Evolutionary conservation across 257 asterid species (phyloP).

Genomic region (Ballota nigra): DNA sequence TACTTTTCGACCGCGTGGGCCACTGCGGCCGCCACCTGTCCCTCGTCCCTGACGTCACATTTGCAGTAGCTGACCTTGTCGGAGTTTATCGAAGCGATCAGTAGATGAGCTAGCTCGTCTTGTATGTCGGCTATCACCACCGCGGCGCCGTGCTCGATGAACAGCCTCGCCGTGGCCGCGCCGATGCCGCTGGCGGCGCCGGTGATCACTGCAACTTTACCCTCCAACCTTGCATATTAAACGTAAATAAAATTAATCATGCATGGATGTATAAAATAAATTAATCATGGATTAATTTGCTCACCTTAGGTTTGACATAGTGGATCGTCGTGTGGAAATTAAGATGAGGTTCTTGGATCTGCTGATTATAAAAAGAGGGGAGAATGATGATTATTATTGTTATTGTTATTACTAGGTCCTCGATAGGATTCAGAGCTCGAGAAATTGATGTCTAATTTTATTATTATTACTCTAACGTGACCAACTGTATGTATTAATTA

Average conservation of each 20-base stretch:
- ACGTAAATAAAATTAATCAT: neutral
- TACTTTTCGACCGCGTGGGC: constrained; percentile 32
- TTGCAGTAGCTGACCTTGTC: constrained; percentile 40
- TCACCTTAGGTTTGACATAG: constrained; percentile 41
- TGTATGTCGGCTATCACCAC: constrained; percentile 63
- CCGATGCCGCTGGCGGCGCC: constrained; percentile 87
- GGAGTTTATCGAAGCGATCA: constrained; percentile 35
- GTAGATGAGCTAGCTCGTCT: constrained; percentile 37
- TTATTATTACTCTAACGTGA: neutral
- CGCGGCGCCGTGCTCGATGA: constrained; percentile 52
- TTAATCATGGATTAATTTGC: neutral
- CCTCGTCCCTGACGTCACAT: constrained; percentile 62
- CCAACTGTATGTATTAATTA: neutral
- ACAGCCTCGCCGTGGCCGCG: constrained; percentile 47
- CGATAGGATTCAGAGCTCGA: constrained; percentile 34
- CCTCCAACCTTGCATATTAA: constrained; percentile 43
- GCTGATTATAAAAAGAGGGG: constrained; percentile 10
- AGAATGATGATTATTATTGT: neutral
- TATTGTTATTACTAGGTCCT: neutral
- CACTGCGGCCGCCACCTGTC: constrained; percentile 52
- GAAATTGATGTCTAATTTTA: constrained; percentile 13
- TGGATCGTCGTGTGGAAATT: constrained; percentile 19
- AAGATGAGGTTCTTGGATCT: constrained; percentile 27
- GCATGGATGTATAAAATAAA: neutral
- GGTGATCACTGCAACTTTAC: constrained; percentile 68